Evolutionary conservation across 1,284 basidiomycete species (phyloP).

Genomic region (Moniliophthora roreri): DNA sequence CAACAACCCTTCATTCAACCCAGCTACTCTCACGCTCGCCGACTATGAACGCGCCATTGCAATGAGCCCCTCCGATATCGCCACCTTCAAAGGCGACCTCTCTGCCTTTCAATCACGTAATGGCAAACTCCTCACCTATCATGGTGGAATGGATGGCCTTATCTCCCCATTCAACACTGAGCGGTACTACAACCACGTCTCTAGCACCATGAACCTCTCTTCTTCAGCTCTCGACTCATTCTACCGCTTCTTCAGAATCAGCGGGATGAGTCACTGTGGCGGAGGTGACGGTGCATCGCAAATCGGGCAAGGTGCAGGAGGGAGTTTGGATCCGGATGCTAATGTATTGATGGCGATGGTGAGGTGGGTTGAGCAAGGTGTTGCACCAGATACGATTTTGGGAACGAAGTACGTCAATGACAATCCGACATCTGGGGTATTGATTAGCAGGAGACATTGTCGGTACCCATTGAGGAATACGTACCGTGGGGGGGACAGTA

Average conservation of each 20-base stretch:
- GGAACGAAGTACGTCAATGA: conserved; percentile 16
- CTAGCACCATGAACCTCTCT: conserved; percentile 13
- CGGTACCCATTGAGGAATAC: conserved; percentile 17
- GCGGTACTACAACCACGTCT: conserved; percentile 16
- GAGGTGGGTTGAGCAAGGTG: conserved; percentile 18
- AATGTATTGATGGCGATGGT: conserved; percentile 19
- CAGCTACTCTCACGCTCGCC: conserved; percentile 5
- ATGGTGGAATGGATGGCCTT: conserved; percentile 19
- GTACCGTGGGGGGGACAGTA: conserved; percentile 15
- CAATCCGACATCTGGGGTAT: conserved; percentile 5
- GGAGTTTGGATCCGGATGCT: conserved; percentile 6
- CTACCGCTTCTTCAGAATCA: conserved; percentile 18
- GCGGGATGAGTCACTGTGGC: conserved; percentile 18
- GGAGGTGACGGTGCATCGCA: conserved; percentile 17
- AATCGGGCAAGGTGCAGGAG: conserved; percentile 9
- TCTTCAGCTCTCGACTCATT: conserved; percentile 13
- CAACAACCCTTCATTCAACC: conserved; percentile 12
- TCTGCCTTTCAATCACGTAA: conserved; percentile 17
- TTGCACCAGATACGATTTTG: conserved; percentile 17
- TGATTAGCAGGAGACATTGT: conserved; percentile 14
- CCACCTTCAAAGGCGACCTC: conserved; percentile 20
- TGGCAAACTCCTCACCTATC: conserved; percentile 22
- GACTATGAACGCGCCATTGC: conserved; percentile 4
- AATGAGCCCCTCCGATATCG: conserved; percentile 18
- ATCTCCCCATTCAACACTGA: conserved; percentile 19